A percentile compares a stretch with the other conserved stretches of the same genome.
Evolutionary conservation across 148 eudicot species (phyloP).

Genomic region (Rheum nobile): DNA sequence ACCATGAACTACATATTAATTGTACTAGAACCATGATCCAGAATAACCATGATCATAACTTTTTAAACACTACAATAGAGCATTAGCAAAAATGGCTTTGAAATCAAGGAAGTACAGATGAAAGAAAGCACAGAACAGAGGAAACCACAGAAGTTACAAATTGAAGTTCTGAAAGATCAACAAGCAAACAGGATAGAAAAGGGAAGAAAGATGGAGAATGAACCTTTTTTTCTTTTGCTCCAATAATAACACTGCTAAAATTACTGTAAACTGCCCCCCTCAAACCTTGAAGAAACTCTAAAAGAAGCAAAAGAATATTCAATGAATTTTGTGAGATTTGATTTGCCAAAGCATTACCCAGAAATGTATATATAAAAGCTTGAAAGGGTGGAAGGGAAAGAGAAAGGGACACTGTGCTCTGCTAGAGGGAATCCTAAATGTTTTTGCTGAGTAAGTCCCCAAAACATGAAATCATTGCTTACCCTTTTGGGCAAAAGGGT

Average conservation of each 20-base stretch:
- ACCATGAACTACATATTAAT: background rate
- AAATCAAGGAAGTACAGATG: background rate
- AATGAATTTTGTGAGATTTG: constrained; percentile 18
- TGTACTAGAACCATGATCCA: background rate
- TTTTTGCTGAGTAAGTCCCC: constrained; percentile 32
- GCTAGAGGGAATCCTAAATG: constrained; percentile 13
- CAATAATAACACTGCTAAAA: background rate
- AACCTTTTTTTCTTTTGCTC: constrained; percentile 17
- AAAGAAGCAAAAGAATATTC: constrained; percentile 13
- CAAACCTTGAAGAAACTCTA: constrained; percentile 15
- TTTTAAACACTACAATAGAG: background rate
- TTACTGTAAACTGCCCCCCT: constrained; percentile 7
- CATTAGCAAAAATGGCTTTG: background rate
- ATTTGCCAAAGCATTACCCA: constrained; percentile 18
- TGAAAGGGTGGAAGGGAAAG: constrained; percentile 11
- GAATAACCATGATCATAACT: background rate
- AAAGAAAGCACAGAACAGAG: background rate
- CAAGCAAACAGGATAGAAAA: constrained; percentile 15
- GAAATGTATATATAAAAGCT: constrained; percentile 18
- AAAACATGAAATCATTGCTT: constrained; percentile 54
- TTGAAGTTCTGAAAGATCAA: constrained; percentile 8
- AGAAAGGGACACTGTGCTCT: background rate
- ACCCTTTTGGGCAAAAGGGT: constrained; percentile 34
- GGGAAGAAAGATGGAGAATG: constrained; percentile 16
- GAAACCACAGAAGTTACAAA: background rate